Base-by-base conservation (phyloP, 176 grass and related monocot genomes). In the Areca catechu region DNA sequence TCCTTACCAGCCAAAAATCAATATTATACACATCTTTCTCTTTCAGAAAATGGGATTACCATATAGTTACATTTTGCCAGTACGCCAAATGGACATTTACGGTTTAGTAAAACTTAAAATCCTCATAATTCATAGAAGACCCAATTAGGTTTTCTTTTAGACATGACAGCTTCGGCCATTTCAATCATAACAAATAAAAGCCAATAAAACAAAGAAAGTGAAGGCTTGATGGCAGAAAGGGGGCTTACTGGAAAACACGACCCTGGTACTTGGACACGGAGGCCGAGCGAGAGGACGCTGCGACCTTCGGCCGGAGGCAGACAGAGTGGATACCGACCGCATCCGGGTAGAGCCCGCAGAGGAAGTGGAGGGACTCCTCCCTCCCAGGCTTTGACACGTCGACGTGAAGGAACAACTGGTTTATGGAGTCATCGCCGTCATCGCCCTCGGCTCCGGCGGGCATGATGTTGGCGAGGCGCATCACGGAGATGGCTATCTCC, bases 301-400 rank as follows among this genome's bases (percentile, higher is more conserved):
- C 63, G 1, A 50, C 54, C 78, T 91, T 89, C 0, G 87, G 69
- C 59, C 87, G 84, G 53, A 98, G 93, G 77, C 80, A 88, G 23
- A 98, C 78, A 18, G 93, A 92, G 58, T 98, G 87, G 64, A 98
- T 92, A 54, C 93, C 93, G 18, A 98, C 63, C 20, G 87, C 83
- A 62, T 98, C 87, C 9, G 78, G 87, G 62, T 98, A 98, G 34
- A 98, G 64, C 20, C 93, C 93, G 57, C 93, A 92, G 0, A 98
- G 78, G 79, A 98, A 92, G 37, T 98, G 87, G 57, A 98, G 60
- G 60, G 93, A 89, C 24, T 98, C 83, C 30, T 83, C 53, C 49
- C 55, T 75, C 54, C 60, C 76, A 19, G 81, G 77, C 81, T 71
- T 83, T 16, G 81, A 79, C 50, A 92, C 86, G 48, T 98, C 87